Conservation (phyloP, 345 rosid species). For the Laguncularia racemosa region DNA sequence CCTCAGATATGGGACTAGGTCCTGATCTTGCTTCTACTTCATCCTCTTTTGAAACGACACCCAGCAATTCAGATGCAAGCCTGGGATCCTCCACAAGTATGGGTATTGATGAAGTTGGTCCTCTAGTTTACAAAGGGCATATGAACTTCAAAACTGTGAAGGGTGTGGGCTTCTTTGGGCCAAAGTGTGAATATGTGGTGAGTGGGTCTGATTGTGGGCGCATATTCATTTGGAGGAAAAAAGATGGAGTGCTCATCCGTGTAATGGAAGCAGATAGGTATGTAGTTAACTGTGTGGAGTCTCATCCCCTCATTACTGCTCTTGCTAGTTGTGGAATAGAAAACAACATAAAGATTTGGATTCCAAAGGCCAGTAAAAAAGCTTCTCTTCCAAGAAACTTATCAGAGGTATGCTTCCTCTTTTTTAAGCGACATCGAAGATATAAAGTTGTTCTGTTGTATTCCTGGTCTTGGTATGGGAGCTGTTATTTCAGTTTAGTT, state of each 20-base stretch:
- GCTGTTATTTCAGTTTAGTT: too few relatives aligned
- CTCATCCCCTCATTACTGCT: conserved; percentile 65
- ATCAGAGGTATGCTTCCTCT: conserved; percentile 45
- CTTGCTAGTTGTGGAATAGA: conserved; percentile 93
- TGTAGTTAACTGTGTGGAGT: conserved; percentile 75
- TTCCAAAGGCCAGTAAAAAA: conserved; percentile 56
- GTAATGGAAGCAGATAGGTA: conserved; percentile 72
- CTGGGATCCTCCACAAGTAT: conserved; percentile 12
- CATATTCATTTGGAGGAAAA: conserved; percentile 87
- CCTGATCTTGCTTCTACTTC: conserved; percentile 24
- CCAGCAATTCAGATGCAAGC: conserved; percentile 26
- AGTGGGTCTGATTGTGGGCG: conserved; percentile 98
- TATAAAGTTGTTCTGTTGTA: not conserved
- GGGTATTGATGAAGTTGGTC: conserved; percentile 23
- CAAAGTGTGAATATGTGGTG: conserved; percentile 76
- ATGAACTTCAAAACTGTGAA: conserved; percentile 67
- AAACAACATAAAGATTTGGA: conserved; percentile 80
- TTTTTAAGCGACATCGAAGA: not conserved
- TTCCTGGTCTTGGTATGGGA: too few relatives aligned
- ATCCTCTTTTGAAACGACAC: conserved; percentile 21
- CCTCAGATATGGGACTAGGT: conserved; percentile 70
- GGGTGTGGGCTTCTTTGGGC: conserved; percentile 85
- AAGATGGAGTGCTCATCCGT: conserved; percentile 65
- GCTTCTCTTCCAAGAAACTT: conserved; percentile 61
- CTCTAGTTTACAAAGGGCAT: conserved; percentile 76